These are phyloP conservation scores for Xylariaceae sp. DNA, from an alignment of 2,329 filamentous ascomycete genomes.

Conservation along the genomic window DNA sequence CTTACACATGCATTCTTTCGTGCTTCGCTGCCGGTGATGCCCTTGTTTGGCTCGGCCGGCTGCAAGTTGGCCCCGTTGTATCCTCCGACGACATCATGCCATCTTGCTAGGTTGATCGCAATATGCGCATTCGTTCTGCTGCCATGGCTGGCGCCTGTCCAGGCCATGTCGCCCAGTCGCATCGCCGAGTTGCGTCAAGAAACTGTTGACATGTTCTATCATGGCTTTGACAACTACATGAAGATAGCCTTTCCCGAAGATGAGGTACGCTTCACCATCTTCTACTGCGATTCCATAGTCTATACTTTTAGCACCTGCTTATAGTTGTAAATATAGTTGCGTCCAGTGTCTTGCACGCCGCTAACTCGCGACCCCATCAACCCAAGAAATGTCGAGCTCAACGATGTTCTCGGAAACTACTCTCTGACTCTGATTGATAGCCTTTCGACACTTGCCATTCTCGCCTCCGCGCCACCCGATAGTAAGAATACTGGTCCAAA, in stretches of 20 bases:
- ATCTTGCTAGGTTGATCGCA: constrained; percentile 32
- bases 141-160: constrained; percentile 47
- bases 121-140: constrained; percentile 39
- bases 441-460: constrained; percentile 88
- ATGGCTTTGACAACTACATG: constrained; percentile 97
- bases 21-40: constrained; percentile 47
- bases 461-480: constrained; percentile 75
- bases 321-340: constrained; percentile 59
- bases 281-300: constrained; percentile 14
- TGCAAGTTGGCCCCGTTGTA: constrained; percentile 36
- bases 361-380: constrained; percentile 83
- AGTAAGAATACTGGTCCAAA: constrained; percentile 60
- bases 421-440: constrained; percentile 95
- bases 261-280: constrained; percentile 59
- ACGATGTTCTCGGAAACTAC: constrained; percentile 97
- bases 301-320: constrained; percentile 28
- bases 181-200: constrained; percentile 63
- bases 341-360: constrained; percentile 82
- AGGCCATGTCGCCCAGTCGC: constrained; percentile 61
- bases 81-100: constrained; percentile 26
- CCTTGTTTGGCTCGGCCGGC: constrained; percentile 46
- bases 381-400: constrained; percentile 81
- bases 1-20: constrained; percentile 44
- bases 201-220: constrained; percentile 86
- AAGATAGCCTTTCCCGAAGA: constrained; percentile 93